Conservation (phyloP, 768 basidiomycete species). For the Rhizopogon salebrosus region DNA sequence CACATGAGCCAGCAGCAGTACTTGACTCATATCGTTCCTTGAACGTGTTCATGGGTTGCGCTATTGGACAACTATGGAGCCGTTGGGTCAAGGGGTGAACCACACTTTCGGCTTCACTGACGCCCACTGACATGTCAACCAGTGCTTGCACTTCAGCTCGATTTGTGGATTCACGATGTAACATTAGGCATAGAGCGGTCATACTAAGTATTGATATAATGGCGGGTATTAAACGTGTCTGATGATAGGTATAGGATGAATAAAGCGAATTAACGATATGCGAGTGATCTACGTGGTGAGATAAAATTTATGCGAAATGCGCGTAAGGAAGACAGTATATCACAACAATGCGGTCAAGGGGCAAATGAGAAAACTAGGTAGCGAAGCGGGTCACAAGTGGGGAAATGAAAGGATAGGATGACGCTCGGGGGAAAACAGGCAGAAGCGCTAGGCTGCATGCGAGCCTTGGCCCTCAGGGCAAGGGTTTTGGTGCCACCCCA, state of each 20-base stretch:
- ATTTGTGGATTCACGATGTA: background rate
- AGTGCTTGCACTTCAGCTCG: background rate
- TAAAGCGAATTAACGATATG: constrained; percentile 27
- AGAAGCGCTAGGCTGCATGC: constrained; percentile 8
- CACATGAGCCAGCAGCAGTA: background rate
- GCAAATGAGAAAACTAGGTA: constrained; percentile 9
- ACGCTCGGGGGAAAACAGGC: constrained; percentile 5
- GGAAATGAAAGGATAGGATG: constrained; percentile 11
- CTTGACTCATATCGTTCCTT: background rate
- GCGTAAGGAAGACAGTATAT: constrained; percentile 35
- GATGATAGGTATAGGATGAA: constrained; percentile 24
- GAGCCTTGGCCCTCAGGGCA: constrained; percentile 15
- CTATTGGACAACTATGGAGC: background rate
- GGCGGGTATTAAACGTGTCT: constrained; percentile 24
- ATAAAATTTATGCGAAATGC: constrained; percentile 27
- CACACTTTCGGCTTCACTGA: background rate
- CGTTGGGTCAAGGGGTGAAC: background rate
- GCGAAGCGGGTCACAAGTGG: constrained; percentile 23
- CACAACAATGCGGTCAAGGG: constrained; percentile 31
- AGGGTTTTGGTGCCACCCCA: constrained; percentile 7
- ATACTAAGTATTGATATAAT: constrained; percentile 23
- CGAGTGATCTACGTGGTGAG: constrained; percentile 21
- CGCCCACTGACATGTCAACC: background rate
- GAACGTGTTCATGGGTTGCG: background rate
- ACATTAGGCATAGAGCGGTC: background rate